Evolutionary conservation across 306 rosid species (phyloP).

Genomic region (Aeschynomene evenia): DNA sequence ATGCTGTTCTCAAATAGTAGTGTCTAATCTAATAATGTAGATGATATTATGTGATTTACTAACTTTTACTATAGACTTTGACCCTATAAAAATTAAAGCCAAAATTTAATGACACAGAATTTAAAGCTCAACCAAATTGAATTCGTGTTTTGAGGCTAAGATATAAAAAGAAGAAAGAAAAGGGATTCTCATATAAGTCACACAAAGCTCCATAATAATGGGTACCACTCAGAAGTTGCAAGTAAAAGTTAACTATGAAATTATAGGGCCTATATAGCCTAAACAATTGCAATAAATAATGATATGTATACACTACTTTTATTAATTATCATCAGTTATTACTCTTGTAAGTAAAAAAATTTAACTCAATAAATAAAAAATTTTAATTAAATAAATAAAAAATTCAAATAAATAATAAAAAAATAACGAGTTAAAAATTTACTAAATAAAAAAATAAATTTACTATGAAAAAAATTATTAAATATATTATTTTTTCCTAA

Average conservation of each 20-base stretch:
- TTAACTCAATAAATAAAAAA: too few species aligned
- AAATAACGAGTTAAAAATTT: too few species aligned
- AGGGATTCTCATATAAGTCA: slow-evolving; percentile 11
- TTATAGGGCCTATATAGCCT: neutral
- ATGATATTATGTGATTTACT: neutral
- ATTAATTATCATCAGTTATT: too few species aligned
- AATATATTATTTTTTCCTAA: too few species aligned
- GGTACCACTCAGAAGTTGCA: neutral
- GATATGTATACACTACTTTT: too few species aligned
- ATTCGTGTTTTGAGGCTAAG: neutral
- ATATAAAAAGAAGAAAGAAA: neutral
- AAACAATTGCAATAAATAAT: too few species aligned
- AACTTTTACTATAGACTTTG: neutral
- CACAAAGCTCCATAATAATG: slow-evolving; percentile 25
- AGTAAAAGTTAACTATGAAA: neutral
- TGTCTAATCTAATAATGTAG: neutral
- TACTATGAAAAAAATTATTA: too few species aligned
- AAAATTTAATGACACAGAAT: slow-evolving; percentile 15
- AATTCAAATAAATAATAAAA: too few species aligned
- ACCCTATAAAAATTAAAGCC: slow-evolving; percentile 31
- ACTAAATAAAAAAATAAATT: too few species aligned
- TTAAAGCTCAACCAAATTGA: slow-evolving; percentile 13
- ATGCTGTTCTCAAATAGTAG: neutral
- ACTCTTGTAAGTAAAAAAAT: too few species aligned
- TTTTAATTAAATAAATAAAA: too few species aligned